Conservation (phyloP, 306 rosid species). For the Pueraria montana region DNA sequence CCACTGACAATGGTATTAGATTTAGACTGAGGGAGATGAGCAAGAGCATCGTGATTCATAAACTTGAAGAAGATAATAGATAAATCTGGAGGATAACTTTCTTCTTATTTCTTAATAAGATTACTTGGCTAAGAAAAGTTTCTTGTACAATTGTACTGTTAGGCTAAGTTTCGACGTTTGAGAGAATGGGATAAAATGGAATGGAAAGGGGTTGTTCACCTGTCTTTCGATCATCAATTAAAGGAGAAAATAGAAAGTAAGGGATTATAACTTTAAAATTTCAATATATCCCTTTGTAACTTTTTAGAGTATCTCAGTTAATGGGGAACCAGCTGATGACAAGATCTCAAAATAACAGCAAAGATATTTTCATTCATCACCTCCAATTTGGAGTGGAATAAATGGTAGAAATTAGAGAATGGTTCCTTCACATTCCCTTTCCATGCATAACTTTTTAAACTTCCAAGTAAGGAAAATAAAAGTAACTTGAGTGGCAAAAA, state of each 20-base stretch:
- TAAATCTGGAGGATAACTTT: slow-evolving; percentile 3
- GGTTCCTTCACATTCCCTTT: slow-evolving; percentile 9
- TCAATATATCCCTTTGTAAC: not conserved
- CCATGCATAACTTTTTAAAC: not conserved
- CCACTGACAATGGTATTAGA: slow-evolving; percentile 5
- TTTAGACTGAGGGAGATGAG: slow-evolving; percentile 20
- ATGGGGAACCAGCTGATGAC: not conserved
- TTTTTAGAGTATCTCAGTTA: not conserved
- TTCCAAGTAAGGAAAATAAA: not conserved
- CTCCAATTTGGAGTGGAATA: not conserved
- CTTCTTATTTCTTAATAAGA: not conserved
- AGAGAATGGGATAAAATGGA: slow-evolving; percentile 16
- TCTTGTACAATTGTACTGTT: not conserved
- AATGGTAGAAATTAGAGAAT: not conserved
- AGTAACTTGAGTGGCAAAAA: slow-evolving; percentile 1
- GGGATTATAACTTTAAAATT: not conserved
- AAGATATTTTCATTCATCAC: not conserved
- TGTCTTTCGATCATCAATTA: not conserved
- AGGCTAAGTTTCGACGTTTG: not conserved
- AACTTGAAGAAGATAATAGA: slow-evolving; percentile 1
- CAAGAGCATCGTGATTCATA: slow-evolving; percentile 17
- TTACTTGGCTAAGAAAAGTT: slow-evolving; percentile 1
- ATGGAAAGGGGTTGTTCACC: not conserved
- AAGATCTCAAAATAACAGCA: not conserved
- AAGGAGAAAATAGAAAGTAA: slow-evolving; percentile 19